Evolutionary conservation across 2,329 filamentous ascomycete species (phyloP), one percentile per base, ranked within the genome.

Genomic region (Cercospora sp.): DNA sequence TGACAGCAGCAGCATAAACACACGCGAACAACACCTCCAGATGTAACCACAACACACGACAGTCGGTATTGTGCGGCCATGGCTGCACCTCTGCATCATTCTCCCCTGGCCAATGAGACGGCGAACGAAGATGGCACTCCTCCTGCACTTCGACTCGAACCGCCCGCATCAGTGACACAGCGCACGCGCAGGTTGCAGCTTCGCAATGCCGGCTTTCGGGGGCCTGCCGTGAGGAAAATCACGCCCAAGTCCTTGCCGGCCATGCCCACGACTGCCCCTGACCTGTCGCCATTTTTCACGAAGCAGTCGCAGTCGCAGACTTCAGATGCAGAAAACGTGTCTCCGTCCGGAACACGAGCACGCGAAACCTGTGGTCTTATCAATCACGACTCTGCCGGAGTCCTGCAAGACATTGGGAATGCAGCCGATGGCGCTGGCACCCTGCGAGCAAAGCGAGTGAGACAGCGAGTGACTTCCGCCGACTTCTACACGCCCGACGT

Each of bases 161-260:
- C 43, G 18, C 57, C 30, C 5, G 61, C 34, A 55, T 61, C 51
- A n/a, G 58, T 43, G 21, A 73, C 72, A 28, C 66, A 73, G 43
- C 74, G 75, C 34, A 73, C 75, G 18, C 70, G 75, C 40, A 71
- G 75, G 40, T 68, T 79, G 53, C 77, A 79, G 66, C 73, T 79
- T 18, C 73, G 77, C 61, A 79, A 78, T 72, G 76, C 76, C 32
- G 77, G 77, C 53, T 79, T 79, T 58, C 73, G 75, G n/a, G 78
- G 69, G 9, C 69, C 74, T 30, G 68, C 73, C 5, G 53, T 79
- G 21, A 71, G 77, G 45, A 77, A 76, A 32, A 74, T 79, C 24
- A 78, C 78, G 21, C 78, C 77, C n/a, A 58, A 59, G 51, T 66
- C 61, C 64, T 43, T 70, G 45, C 61, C 72, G 13, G 70, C 68